Percentiles rank a stretch among this genome's conserved stretches.
phyloP scores from a whole-genome alignment of 2,329 filamentous ascomycete genomes.

The Cercospora berteroae region DNA sequence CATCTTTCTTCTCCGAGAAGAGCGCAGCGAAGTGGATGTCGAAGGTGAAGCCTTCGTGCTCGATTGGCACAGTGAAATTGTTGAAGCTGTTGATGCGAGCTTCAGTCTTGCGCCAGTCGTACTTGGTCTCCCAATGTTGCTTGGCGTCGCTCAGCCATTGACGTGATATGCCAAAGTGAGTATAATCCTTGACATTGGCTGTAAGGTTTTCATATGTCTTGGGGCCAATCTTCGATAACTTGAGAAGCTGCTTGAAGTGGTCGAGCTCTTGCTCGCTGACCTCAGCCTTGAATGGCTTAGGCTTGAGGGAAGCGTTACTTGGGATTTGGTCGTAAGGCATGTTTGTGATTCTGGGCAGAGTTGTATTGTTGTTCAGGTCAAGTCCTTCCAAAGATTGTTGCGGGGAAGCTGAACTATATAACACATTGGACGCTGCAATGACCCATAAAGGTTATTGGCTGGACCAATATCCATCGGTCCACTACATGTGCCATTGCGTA shows the following conservation, averaged over 20 bases:
- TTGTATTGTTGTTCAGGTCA: neutral
- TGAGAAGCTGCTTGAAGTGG: conserved; percentile 48
- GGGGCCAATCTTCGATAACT: conserved; percentile 49
- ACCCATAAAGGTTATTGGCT: neutral
- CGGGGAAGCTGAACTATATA: neutral
- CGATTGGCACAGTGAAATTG: conserved; percentile 49
- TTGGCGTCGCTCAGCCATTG: conserved; percentile 47
- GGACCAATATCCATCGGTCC: neutral
- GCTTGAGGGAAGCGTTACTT: conserved; percentile 37
- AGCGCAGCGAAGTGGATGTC: conserved; percentile 55
- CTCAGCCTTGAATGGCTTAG: conserved; percentile 43
- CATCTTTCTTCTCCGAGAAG: conserved; percentile 46
- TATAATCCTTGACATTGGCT: conserved; percentile 37
- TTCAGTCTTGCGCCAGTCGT: conserved; percentile 50
- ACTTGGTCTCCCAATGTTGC: conserved; percentile 45
- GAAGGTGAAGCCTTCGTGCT: conserved; percentile 40
- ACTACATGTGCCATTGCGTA: conserved; percentile 1
- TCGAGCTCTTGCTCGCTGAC: conserved; percentile 45
- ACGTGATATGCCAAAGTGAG: conserved; percentile 45
- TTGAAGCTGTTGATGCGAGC: conserved; percentile 51
- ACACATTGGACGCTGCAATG: neutral
- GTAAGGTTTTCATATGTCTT: conserved; percentile 50
- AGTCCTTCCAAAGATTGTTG: neutral
- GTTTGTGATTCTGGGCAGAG: neutral
- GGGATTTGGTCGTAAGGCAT: conserved; percentile 37